Evolutionary conservation across 257 asterid species (phyloP).

Genomic region (Plectranthus barbatus): DNA sequence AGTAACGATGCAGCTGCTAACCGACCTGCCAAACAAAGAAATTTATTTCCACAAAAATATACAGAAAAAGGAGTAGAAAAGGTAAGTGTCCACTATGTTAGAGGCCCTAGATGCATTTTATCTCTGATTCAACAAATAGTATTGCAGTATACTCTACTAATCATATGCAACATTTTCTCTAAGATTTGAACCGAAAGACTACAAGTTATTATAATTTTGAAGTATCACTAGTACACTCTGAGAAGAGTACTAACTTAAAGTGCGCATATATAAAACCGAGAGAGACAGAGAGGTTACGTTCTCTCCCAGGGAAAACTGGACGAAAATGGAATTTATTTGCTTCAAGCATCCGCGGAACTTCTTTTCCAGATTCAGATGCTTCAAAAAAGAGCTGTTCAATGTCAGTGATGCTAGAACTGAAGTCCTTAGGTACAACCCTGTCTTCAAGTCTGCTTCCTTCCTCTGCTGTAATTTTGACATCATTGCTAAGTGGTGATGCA

Average conservation of each 20-base stretch:
- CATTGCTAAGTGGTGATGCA: constrained; percentile 50
- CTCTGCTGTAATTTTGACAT: constrained; percentile 38
- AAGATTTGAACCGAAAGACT: not conserved
- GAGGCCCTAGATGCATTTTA: not conserved
- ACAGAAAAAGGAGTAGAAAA: not conserved
- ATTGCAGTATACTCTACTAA: not conserved
- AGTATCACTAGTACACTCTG: not conserved
- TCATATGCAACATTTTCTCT: not conserved
- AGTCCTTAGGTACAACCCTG: constrained; percentile 66
- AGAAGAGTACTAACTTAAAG: not conserved
- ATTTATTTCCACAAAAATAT: not conserved
- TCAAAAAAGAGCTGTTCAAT: constrained; percentile 65
- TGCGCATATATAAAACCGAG: not conserved
- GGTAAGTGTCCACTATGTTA: not conserved
- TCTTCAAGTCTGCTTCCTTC: constrained; percentile 44
- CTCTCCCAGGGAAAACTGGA: constrained; percentile 61
- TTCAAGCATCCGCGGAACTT: constrained; percentile 95
- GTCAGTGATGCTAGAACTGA: constrained; percentile 65
- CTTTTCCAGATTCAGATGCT: constrained; percentile 93
- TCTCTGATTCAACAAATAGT: not conserved
- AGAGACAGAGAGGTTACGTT: constrained; percentile 36
- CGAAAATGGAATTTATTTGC: constrained; percentile 91
- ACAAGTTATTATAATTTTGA: not conserved
- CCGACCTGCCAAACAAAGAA: constrained; percentile 47
- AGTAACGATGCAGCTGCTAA: constrained; percentile 38